phyloP scores from a whole-genome alignment of 306 rosid species.

The Lablab purpureus region DNA sequence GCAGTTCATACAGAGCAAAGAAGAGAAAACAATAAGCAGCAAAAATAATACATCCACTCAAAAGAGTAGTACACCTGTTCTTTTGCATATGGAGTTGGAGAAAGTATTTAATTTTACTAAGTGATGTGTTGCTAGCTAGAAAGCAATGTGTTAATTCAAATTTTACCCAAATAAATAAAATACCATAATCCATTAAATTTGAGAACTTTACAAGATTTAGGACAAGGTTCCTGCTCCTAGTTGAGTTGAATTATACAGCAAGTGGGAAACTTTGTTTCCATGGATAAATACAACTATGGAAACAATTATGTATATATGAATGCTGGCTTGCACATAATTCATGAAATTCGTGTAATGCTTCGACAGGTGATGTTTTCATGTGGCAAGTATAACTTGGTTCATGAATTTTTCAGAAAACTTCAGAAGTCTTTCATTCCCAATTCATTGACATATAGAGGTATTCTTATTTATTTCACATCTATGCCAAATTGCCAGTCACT shows the following conservation, averaged over 20 bases:
- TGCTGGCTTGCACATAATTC: conserved; percentile 37
- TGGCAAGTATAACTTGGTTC: conserved; percentile 94
- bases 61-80: conserved; percentile 13
- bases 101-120: background rate
- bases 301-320: conserved; percentile 14
- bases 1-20: conserved; percentile 4
- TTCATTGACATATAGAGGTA: conserved; percentile 94
- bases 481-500: conserved; percentile 1
- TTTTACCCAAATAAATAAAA: conserved; percentile 10
- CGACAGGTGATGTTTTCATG: conserved; percentile 92
- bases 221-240: conserved; percentile 20
- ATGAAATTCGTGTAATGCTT: conserved; percentile 44
- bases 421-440: conserved; percentile 81
- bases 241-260: conserved; percentile 23
- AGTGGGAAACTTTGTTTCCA: conserved; percentile 16
- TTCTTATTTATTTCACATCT: conserved; percentile 41
- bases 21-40: conserved; percentile 6
- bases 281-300: conserved; percentile 26
- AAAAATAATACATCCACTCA: conserved; percentile 15
- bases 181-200: conserved; percentile 20
- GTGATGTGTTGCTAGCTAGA: background rate
- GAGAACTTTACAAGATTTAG: conserved; percentile 23
- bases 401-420: conserved; percentile 87
- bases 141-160: conserved; percentile 27
- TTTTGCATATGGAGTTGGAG: conserved; percentile 14